Evolutionary conservation across 176 grass and related monocot genomes (phyloP), one percentile per base, ranked within the genome.

Genomic region (Neostapfia colusana): DNA sequence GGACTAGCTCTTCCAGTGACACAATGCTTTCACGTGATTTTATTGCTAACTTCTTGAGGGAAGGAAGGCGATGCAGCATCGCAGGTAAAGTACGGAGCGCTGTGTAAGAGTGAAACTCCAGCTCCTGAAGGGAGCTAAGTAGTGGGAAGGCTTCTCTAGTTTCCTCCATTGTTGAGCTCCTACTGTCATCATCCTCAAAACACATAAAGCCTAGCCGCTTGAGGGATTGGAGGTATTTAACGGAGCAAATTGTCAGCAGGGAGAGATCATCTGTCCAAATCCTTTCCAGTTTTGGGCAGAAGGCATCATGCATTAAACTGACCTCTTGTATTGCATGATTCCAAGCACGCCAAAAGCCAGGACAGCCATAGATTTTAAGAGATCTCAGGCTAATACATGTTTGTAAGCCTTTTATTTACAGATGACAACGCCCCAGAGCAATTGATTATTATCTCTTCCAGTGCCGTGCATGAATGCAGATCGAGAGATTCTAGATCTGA

Each of bases 21-120:
- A 41, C 5, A 10, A 67, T 79, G 76, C 15, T 54, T 56, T 54
- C 35, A 27, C 80, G 75, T 8, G 21, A 46, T 41, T 73, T 53
- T 72, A 83, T 83, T 14, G 27, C 10, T 63, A 83, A 31, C 23
- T 39, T 83, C 42, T 75, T 74, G 41, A 83, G 80, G 49, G 69
- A 83, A 55, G 70, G 72, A 83, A 75, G 70, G 43, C 31, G 59
- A 65, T 66, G 63, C 44, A 83, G 8, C 7, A 8, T 26, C 6
- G 1, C 25, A 24, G 80, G 59, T 46, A n/a, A n/a, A n/a, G n/a
- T n/a, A n/a, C n/a, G n/a, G 4, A 76, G 70, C 4, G 65, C 25
- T 14, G 21, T 34, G 14, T 28, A 83, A n/a, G 55, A 42, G 24
- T 50, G 1, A 26, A 76, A 75, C 8, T 62, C 17, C 7, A 83